Conservation (phyloP, 164 flowering plant genomes). For the Protea cynaroides region DNA sequence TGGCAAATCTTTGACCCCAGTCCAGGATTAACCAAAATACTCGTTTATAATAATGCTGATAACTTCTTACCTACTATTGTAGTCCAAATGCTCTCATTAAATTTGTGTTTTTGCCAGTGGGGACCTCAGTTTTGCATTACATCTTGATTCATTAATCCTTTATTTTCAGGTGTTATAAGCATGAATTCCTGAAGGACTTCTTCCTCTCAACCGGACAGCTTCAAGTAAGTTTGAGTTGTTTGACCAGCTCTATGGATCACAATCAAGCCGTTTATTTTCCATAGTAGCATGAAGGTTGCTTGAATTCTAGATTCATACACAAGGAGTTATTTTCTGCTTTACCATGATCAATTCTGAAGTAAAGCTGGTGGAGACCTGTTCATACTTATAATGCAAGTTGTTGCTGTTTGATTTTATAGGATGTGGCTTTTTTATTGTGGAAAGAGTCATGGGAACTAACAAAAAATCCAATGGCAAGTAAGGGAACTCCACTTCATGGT, state of each 20-base stretch:
- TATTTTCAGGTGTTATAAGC: conserved; percentile 67
- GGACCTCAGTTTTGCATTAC: background rate
- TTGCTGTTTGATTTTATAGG: conserved; percentile 41
- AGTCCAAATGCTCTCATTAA: background rate
- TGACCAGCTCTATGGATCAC: background rate
- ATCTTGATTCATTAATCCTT: conserved; percentile 7
- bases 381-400: background rate
- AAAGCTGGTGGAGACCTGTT: too few species aligned
- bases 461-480: conserved; percentile 91
- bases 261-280: background rate
- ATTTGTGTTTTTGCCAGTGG: conserved; percentile 1
- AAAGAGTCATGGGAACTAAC: conserved; percentile 89
- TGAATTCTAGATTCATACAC: too few species aligned
- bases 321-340: too few species aligned
- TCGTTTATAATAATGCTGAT: background rate
- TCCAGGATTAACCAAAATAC: too few species aligned
- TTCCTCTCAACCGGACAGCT: conserved; percentile 80
- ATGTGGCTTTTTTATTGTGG: conserved; percentile 85
- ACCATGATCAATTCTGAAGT: too few species aligned
- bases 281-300: background rate
- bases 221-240: conserved; percentile 47
- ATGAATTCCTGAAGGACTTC: conserved; percentile 84
- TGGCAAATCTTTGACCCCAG: too few species aligned
- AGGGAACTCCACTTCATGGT: conserved; percentile 85
- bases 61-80: background rate